Percentiles rank a stretch among this genome's conserved stretches.
Conservation (phyloP, 2,329 filamentous ascomycete genomes). For the Colletotrichum trifolii region DNA sequence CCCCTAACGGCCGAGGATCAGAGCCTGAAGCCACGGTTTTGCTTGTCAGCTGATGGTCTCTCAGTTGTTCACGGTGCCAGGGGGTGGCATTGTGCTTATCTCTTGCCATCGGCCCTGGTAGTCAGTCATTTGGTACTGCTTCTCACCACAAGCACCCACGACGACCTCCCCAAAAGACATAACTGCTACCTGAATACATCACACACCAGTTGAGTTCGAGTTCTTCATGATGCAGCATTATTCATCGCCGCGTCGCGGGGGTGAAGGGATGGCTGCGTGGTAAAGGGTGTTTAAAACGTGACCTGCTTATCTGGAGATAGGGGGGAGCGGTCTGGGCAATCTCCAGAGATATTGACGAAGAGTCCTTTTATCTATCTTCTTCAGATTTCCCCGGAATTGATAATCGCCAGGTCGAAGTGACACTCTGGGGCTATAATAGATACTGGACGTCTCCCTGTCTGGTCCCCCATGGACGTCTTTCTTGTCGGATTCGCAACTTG, state of each 20-base stretch:
- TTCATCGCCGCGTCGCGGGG: slow-evolving; percentile 9
- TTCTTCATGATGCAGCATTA: slow-evolving; percentile 10
- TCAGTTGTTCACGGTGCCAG: slow-evolving; percentile 8
- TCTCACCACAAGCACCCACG: background rate
- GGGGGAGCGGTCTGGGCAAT: slow-evolving; percentile 14
- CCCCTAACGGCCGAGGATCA: slow-evolving; percentile 20
- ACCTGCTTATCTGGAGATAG: slow-evolving; percentile 27
- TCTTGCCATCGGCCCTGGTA: slow-evolving; percentile 4
- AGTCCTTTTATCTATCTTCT: slow-evolving; percentile 13
- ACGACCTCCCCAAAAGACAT: slow-evolving; percentile 4
- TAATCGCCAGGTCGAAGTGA: slow-evolving; percentile 1
- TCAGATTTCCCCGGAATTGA: slow-evolving; percentile 16
- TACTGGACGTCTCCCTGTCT: background rate
- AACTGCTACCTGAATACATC: slow-evolving; percentile 8
- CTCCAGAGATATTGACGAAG: background rate
- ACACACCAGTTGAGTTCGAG: slow-evolving; percentile 9
- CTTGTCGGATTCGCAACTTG: background rate
- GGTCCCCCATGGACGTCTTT: background rate
- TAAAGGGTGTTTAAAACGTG: slow-evolving; percentile 4
- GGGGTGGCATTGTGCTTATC: no score
- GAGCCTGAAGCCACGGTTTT: background rate
- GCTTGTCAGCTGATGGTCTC: background rate
- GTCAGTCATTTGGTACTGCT: slow-evolving; percentile 9
- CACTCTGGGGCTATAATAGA: background rate
- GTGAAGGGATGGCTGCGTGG: no score